Conservation (phyloP, 192 early-diverging fungal species). For the Linnemannia schmuckeri region DNA sequence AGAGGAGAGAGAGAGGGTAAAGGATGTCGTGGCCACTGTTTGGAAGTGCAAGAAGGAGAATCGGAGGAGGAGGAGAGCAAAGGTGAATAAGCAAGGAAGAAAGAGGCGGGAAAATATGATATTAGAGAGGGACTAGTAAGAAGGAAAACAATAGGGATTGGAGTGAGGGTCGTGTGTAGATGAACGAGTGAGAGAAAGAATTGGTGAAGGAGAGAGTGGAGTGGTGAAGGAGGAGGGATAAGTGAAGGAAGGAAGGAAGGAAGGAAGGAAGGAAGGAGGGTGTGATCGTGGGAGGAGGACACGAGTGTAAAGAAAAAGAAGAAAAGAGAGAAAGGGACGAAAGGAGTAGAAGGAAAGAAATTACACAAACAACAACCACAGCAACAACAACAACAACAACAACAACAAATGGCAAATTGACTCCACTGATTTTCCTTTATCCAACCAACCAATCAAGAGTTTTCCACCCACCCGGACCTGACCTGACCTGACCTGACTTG, state of each 20-base stretch:
- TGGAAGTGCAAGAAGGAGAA: not conserved
- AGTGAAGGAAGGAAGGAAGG: not conserved
- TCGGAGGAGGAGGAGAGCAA: not conserved
- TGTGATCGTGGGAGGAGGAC: not conserved
- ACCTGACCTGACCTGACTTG: not conserved
- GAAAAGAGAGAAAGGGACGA: not conserved
- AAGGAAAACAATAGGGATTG: not conserved
- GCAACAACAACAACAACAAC: not conserved
- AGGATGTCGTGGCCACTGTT: not conserved
- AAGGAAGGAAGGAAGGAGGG: not conserved
- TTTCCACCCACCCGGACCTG: not conserved
- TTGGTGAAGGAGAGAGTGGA: not conserved
- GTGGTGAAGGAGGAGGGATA: not conserved
- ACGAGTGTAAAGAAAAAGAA: slow-evolving; percentile 7
- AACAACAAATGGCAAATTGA: not conserved
- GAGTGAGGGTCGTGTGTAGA: not conserved
- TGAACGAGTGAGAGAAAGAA: not conserved
- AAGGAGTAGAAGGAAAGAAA: not conserved
- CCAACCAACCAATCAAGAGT: not conserved
- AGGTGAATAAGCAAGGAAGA: not conserved
- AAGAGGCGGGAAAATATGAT: not conserved
- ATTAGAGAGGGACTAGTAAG: not conserved
- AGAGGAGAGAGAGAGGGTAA: not conserved
- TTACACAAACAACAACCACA: not conserved
- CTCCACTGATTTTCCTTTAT: too few species aligned